Evolutionary conservation across 176 grass and related monocot genomes (phyloP), one percentile per base, ranked within the genome.

Genomic region (Coix lacrymajobi): DNA sequence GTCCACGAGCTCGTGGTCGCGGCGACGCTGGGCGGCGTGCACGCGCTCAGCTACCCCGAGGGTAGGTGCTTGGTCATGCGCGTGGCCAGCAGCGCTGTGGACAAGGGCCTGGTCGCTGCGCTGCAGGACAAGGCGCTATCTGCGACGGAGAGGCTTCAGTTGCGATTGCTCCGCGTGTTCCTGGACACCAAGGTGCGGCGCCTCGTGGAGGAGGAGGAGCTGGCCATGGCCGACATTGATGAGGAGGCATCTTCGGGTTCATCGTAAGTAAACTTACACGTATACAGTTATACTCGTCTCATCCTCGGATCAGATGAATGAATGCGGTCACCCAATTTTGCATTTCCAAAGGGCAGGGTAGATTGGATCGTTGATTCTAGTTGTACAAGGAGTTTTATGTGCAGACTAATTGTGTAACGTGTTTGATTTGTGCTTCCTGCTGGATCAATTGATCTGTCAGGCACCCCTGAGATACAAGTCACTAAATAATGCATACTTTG

Each of bases 81-180:
- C 56, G 32, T n/a, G 22, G 81, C 44, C 11, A 28, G 8, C 41
- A 9, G 10, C 15, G 8, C 11, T 16, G 44, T 84, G 57, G 81
- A 84, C 20, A 11, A 75, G 11, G 31, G 62, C 16, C 44, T 84
- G 71, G 6, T 67, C 61, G 28, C 34, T 19, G 73, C 62, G 25
- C 16, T 68, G 73, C 73, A 77, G 73, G 63, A 84, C 34, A 24
- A 69, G 62, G 38, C 17, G 46, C 25, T 84, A 20, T 58, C 82
- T 28, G 54, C 16, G 34, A 13, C 34, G 25, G 73, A 67, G 32
- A 76, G 15, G 61, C 32, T 76, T 75, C 71, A 51, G 61, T 73
- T 76, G 45, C 32, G 15, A 25, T 28, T 37, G 63, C 34, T 84
- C 34, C 48, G 26, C 61, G n/a, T 66, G 60, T 84, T 31, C 24